phyloP scores from a whole-genome alignment of 768 basidiomycete genomes.

The Termitomyces sp. region DNA sequence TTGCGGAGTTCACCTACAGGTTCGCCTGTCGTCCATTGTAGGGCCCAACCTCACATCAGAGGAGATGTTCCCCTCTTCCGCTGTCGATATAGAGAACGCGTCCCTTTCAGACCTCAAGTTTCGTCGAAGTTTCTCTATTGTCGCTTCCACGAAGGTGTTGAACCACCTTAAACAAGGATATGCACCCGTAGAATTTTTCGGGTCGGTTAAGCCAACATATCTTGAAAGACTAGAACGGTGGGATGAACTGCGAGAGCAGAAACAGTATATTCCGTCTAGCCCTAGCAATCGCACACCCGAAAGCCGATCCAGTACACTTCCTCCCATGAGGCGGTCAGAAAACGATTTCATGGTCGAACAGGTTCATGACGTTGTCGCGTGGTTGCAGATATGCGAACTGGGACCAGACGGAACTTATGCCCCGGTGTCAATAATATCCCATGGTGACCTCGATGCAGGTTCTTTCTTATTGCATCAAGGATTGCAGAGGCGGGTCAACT shows the following conservation, averaged over 20 bases:
- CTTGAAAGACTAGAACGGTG: constrained; percentile 87
- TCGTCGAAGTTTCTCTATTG: constrained; percentile 76
- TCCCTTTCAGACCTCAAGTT: constrained; percentile 81
- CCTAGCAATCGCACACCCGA: constrained; percentile 33
- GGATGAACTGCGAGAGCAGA: constrained; percentile 89
- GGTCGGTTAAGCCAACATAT: constrained; percentile 75
- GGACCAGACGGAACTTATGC: constrained; percentile 79
- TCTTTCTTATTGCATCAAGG: constrained; percentile 91
- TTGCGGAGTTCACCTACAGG: constrained; percentile 79
- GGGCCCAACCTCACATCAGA: constrained; percentile 68
- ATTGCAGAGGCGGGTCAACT: constrained; percentile 75
- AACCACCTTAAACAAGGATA: constrained; percentile 72
- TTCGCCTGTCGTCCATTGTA: constrained; percentile 83
- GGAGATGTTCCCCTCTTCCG: constrained; percentile 76
- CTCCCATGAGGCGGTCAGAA: constrained; percentile 90
- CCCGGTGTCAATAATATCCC: constrained; percentile 79
- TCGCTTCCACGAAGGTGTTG: constrained; percentile 69
- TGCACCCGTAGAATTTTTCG: constrained; percentile 90
- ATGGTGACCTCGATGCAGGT: constrained; percentile 74
- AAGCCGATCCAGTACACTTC: constrained; percentile 38
- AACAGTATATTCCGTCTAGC: constrained; percentile 37
- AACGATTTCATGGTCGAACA: constrained; percentile 88
- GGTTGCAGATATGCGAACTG: constrained; percentile 84
- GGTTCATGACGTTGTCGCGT: constrained; percentile 86
- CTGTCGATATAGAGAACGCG: constrained; percentile 68